A percentile compares a stretch with the other conserved stretches of the same genome.
Conservation (phyloP, 805 yeast genomes). For the Sugiyamaella qingdaonensis region DNA sequence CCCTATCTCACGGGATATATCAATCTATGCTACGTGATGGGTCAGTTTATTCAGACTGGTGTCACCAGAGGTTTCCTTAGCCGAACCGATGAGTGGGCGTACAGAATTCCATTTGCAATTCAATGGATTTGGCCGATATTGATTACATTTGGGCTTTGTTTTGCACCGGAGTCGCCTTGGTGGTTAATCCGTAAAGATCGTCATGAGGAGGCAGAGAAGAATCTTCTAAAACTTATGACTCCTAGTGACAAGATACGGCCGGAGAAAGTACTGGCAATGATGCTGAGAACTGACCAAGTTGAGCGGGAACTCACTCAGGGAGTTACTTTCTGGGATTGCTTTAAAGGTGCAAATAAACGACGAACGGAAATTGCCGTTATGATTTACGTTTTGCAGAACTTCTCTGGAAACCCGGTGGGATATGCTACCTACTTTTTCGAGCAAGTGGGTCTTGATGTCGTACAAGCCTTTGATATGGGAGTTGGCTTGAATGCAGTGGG, state of each 20-base stretch:
- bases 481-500: slow-evolving; percentile 45
- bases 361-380: slow-evolving; percentile 49
- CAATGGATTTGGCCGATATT: slow-evolving; percentile 62
- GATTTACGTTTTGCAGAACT: slow-evolving; percentile 43
- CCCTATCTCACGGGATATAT: slow-evolving; percentile 44
- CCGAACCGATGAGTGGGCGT: slow-evolving; percentile 34
- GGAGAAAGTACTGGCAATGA: slow-evolving; percentile 20
- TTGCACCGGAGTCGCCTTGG: slow-evolving; percentile 56
- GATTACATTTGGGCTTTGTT: slow-evolving; percentile 33
- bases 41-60: slow-evolving; percentile 53
- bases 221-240: slow-evolving; percentile 30
- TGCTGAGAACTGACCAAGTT: slow-evolving; percentile 41
- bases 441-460: slow-evolving; percentile 36
- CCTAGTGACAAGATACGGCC: slow-evolving; percentile 37
- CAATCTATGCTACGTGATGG: slow-evolving; percentile 52
- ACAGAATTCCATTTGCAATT: slow-evolving; percentile 50
- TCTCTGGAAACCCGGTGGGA: slow-evolving; percentile 1
- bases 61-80: slow-evolving; percentile 38
- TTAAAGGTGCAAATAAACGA: slow-evolving; percentile 43
- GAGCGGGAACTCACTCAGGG: slow-evolving; percentile 20
- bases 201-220: slow-evolving; percentile 40
- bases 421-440: slow-evolving; percentile 38
- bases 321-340: slow-evolving; percentile 36
- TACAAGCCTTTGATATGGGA: slow-evolving; percentile 40
- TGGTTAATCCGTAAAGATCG: slow-evolving; percentile 46